phyloP scores from a whole-genome alignment of 1,139 yeast genomes.

The Yamadazyma diddensiae region DNA sequence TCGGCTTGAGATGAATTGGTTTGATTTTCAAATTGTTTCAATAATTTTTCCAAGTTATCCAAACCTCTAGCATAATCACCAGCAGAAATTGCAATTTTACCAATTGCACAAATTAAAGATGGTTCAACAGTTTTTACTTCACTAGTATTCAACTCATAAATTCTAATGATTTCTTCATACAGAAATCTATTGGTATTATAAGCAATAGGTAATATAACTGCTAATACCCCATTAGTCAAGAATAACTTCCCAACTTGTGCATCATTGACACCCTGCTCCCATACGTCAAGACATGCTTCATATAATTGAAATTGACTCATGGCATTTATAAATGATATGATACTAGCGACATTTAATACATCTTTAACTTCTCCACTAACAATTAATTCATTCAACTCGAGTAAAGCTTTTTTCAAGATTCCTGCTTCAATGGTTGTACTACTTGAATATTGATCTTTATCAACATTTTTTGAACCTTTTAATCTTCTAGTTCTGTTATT shows the following conservation, averaged over 20 bases:
- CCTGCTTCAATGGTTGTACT: conserved; percentile 28
- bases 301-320: conserved; percentile 36
- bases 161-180: conserved; percentile 51
- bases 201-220: conserved; percentile 69
- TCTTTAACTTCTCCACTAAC: conserved; percentile 30
- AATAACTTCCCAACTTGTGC: conserved; percentile 26
- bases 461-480: conserved; percentile 33
- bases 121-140: conserved; percentile 20
- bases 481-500: conserved; percentile 32
- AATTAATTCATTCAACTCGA: conserved; percentile 31
- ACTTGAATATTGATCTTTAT: conserved; percentile 34
- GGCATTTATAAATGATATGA: conserved; percentile 26
- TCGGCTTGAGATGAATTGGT: conserved; percentile 12
- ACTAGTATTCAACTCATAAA: conserved; percentile 35
- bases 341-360: conserved; percentile 19
- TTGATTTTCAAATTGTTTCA: conserved; percentile 26
- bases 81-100: conserved; percentile 38
- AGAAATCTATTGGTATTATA: conserved; percentile 58
- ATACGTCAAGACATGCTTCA: conserved; percentile 35
- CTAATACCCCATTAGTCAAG: conserved; percentile 59
- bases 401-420: conserved; percentile 31
- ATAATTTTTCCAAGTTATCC: conserved; percentile 39
- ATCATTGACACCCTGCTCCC: conserved; percentile 45
- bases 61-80: conserved; percentile 41
- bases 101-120: conserved; percentile 34